These are phyloP conservation scores for Diphasiastrum complanatum DNA, from an alignment of 83 land plant genomes.

Conservation along the genomic window DNA sequence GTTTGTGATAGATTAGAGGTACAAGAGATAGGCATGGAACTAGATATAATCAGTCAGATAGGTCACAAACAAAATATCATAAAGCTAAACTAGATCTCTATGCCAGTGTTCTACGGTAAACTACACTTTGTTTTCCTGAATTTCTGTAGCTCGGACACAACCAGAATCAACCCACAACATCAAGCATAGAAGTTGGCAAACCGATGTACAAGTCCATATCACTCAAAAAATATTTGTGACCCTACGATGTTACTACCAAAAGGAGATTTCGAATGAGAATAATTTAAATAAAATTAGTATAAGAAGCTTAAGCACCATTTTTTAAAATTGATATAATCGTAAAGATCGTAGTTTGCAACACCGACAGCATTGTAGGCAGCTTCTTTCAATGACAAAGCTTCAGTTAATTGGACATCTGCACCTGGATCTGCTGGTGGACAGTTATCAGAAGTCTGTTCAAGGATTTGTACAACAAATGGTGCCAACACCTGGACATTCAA, in stretches of 20 bases:
- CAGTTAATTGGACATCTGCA: slow-evolving; percentile 56
- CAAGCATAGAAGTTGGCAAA: not conserved
- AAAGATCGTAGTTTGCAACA: slow-evolving; percentile 87
- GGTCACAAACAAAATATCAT: too few relatives aligned
- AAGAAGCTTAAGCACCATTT: slow-evolving; percentile 48
- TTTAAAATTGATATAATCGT: slow-evolving; percentile 75
- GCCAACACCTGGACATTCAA: slow-evolving; percentile 54
- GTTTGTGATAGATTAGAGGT: too few relatives aligned
- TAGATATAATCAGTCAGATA: too few relatives aligned
- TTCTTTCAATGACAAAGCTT: slow-evolving; percentile 73
- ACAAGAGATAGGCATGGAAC: too few relatives aligned
- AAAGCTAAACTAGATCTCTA: too few relatives aligned
- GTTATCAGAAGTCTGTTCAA: slow-evolving; percentile 71
- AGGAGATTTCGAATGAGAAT: not conserved
- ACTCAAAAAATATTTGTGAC: too few relatives aligned
- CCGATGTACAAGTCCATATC: too few relatives aligned
- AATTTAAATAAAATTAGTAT: not conserved
- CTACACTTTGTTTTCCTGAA: too few relatives aligned
- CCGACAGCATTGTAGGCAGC: slow-evolving; percentile 97
- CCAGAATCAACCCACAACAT: too few relatives aligned
- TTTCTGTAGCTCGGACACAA: too few relatives aligned
- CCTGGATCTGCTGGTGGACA: slow-evolving; percentile 51
- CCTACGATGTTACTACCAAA: too few relatives aligned
- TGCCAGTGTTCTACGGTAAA: too few relatives aligned
- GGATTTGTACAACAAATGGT: slow-evolving; percentile 79